Percentiles rank a stretch among this genome's conserved stretches.
phyloP scores from a whole-genome alignment of 768 basidiomycete genomes.

The Leucosporidium creatinivorum region DNA sequence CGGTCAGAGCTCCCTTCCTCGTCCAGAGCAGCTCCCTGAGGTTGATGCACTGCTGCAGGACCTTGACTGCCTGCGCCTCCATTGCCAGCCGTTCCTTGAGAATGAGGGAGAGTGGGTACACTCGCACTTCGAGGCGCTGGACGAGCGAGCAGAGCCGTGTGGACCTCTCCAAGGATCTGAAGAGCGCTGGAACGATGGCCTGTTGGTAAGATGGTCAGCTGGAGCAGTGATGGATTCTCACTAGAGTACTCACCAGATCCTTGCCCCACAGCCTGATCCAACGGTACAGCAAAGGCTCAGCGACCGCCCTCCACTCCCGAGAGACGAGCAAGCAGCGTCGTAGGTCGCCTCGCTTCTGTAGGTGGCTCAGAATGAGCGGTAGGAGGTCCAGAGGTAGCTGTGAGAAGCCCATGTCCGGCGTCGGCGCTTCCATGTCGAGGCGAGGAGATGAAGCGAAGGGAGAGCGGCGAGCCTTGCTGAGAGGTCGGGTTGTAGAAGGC shows the following conservation, averaged over 20 bases:
- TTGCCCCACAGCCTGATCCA: constrained; percentile 19
- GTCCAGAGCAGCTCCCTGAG: constrained; percentile 26
- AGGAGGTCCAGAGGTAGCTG: constrained; percentile 24
- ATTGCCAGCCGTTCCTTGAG: constrained; percentile 7
- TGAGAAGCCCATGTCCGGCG: background rate
- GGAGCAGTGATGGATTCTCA: too few species aligned
- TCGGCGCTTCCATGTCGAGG: too few species aligned
- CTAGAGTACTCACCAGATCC: constrained; percentile 14
- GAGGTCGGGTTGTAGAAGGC: too few species aligned
- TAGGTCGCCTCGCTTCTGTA: constrained; percentile 20
- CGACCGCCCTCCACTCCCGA: background rate
- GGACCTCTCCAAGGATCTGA: constrained; percentile 7
- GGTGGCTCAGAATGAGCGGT: constrained; percentile 12
- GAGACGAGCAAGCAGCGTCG: constrained; percentile 8
- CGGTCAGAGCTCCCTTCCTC: constrained; percentile 21
- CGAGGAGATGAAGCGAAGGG: too few species aligned
- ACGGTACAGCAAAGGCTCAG: background rate
- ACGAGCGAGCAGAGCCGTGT: constrained; percentile 14
- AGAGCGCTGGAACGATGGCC: constrained; percentile 9
- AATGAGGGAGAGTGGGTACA: constrained; percentile 17
- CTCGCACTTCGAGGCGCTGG: constrained; percentile 20
- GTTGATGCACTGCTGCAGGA: constrained; percentile 8
- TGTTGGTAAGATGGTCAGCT: background rate
- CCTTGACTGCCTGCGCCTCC: constrained; percentile 11
- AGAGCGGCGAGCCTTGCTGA: too few species aligned